These are phyloP conservation scores for Myxozyma melibiosi DNA, from an alignment of 805 yeast species.

Conservation along the genomic window DNA sequence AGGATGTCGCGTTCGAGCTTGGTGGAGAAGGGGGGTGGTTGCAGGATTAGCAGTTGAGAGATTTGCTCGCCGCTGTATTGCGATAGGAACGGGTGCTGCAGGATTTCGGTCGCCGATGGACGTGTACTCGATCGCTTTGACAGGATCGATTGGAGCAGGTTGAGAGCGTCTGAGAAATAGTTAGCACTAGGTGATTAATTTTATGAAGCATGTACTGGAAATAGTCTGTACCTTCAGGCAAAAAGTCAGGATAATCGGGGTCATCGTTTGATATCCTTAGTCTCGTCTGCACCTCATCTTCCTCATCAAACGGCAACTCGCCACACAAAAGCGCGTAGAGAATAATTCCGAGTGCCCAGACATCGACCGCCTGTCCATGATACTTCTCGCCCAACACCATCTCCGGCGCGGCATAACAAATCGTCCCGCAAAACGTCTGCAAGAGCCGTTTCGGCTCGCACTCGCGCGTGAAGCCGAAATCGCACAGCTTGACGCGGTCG, in stretches of 20 bases:
- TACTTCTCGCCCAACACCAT: slow-evolving; percentile 67
- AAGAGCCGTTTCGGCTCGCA: slow-evolving; percentile 57
- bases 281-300: slow-evolving; percentile 64
- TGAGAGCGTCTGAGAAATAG: slow-evolving; percentile 48
- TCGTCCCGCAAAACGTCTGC: slow-evolving; percentile 90
- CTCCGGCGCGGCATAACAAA: slow-evolving; percentile 97
- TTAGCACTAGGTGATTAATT: slow-evolving; percentile 10
- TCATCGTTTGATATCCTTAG: slow-evolving; percentile 62
- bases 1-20: slow-evolving; percentile 64
- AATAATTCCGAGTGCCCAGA: slow-evolving; percentile 92
- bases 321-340: slow-evolving; percentile 83
- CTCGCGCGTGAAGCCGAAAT: slow-evolving; percentile 93
- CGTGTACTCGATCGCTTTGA: slow-evolving; percentile 67
- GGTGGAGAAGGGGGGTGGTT: slow-evolving; percentile 54
- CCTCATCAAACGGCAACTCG: slow-evolving; percentile 88
- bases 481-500: slow-evolving; percentile 80
- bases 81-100: slow-evolving; percentile 50
- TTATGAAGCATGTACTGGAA: background rate
- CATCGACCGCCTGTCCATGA: slow-evolving; percentile 55
- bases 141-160: slow-evolving; percentile 57
- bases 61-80: slow-evolving; percentile 40
- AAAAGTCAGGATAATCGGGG: slow-evolving; percentile 56
- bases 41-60: slow-evolving; percentile 45
- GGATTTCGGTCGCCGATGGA: slow-evolving; percentile 57
- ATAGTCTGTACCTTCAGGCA: slow-evolving; percentile 42